Evolutionary conservation across 441 rosid genomes (phyloP).

Genomic region (Lepidium campestre): DNA sequence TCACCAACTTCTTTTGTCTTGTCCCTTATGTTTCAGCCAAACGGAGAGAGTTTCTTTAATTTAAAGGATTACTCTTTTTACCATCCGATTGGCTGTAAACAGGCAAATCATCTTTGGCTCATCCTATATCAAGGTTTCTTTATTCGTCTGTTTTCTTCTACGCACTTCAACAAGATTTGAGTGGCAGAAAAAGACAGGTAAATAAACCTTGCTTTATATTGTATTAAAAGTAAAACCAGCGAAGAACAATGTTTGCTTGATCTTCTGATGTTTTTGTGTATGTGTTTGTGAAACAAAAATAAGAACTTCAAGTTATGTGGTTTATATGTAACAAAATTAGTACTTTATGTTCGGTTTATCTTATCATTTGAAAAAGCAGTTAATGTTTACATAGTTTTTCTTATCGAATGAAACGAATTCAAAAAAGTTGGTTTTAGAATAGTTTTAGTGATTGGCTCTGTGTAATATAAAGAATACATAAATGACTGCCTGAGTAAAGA

Average conservation of each 20-base stretch:
- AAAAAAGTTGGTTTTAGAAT: neutral
- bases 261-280: neutral
- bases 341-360: neutral
- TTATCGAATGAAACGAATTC: neutral
- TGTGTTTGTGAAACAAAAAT: neutral
- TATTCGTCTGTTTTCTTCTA: neutral
- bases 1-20: neutral
- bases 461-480: neutral
- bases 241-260: neutral
- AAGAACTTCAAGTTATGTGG: neutral
- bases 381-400: neutral
- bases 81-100: conserved; percentile 44
- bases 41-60: conserved; percentile 23
- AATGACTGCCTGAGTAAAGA: neutral
- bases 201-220: neutral
- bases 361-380: neutral
- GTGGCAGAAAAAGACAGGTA: neutral
- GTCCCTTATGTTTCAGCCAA: conserved; percentile 31
- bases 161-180: neutral
- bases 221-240: neutral
- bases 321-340: conserved; percentile 1
- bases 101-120: conserved; percentile 99
- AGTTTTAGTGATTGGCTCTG: too few relatives aligned
- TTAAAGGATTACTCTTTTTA: conserved; percentile 19
- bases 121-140: conserved; percentile 25